A percentile compares a stretch with the other conserved stretches of the same genome.
Conservation (phyloP, 306 rosid species). For the Purshia tridentata region DNA sequence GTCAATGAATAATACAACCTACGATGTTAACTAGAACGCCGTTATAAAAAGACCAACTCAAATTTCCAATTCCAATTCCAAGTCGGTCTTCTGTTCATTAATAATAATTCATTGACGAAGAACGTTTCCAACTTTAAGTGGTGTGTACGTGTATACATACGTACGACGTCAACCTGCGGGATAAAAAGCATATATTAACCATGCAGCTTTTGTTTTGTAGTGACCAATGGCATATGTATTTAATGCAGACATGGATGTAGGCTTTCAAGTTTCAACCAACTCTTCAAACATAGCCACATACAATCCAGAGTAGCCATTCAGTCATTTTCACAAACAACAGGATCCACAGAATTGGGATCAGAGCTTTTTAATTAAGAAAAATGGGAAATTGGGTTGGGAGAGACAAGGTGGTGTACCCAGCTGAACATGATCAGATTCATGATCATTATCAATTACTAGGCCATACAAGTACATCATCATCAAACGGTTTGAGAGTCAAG, state of each 20-base stretch:
- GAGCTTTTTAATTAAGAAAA: not conserved
- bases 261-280: not conserved
- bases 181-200: not conserved
- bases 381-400: conserved; percentile 46
- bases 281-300: not conserved
- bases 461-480: not conserved
- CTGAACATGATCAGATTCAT: not conserved
- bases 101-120: not conserved
- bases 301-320: not conserved
- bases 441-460: no score
- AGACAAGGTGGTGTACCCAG: conserved; percentile 19
- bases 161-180: no score
- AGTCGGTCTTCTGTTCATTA: not conserved
- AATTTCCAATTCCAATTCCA: not conserved
- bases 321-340: not conserved
- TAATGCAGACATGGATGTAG: conserved; percentile 13
- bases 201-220: not conserved
- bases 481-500: conserved; percentile 27
- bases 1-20: not conserved
- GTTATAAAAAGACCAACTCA: not conserved
- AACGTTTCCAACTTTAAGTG: not conserved
- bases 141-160: not conserved
- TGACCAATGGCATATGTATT: conserved; percentile 6
- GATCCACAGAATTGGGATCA: not conserved
- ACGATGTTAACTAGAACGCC: no score